phyloP scores from a whole-genome alignment of 169 alveolate species.

The Miamiensis avidus region DNA sequence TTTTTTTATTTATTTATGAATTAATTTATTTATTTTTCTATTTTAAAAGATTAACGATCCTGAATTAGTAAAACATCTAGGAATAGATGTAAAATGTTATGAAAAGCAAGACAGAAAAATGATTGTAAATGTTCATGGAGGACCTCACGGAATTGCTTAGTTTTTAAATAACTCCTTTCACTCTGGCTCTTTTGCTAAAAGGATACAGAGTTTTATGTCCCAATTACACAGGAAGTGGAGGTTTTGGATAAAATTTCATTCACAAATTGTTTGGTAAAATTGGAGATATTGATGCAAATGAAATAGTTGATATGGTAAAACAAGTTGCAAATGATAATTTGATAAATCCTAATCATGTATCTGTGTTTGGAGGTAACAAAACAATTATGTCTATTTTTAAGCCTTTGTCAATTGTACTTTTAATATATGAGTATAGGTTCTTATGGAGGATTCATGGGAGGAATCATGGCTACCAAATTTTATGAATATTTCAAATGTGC shows the following conservation, averaged over 20 bases:
- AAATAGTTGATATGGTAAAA: slow-evolving; percentile 35
- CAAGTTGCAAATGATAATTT: background rate
- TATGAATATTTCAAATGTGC: slow-evolving; percentile 27
- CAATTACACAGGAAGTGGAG: slow-evolving; percentile 34
- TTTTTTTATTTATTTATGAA: too few species aligned
- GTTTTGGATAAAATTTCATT: slow-evolving; percentile 40
- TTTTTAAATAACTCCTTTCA: slow-evolving; percentile 5
- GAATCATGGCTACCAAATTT: slow-evolving; percentile 28
- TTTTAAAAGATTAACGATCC: background rate
- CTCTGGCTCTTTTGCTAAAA: slow-evolving; percentile 20
- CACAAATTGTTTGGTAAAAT: slow-evolving; percentile 28
- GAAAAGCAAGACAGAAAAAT: slow-evolving; percentile 29
- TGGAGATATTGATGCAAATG: slow-evolving; percentile 33
- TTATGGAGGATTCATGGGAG: slow-evolving; percentile 47
- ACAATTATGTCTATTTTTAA: too few species aligned
- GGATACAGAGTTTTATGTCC: slow-evolving; percentile 37
- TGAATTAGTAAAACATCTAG: background rate
- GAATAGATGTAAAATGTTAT: slow-evolving; percentile 1
- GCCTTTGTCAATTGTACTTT: background rate
- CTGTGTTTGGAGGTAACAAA: too few species aligned
- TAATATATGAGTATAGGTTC: slow-evolving; percentile 5
- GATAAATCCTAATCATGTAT: background rate
- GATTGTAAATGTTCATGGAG: slow-evolving; percentile 39
- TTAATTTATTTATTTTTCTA: too few species aligned
- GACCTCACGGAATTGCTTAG: slow-evolving; percentile 39